Conservation (phyloP, 495 filamentous ascomycete species). For the Hyaloscypha hepaticicola region DNA sequence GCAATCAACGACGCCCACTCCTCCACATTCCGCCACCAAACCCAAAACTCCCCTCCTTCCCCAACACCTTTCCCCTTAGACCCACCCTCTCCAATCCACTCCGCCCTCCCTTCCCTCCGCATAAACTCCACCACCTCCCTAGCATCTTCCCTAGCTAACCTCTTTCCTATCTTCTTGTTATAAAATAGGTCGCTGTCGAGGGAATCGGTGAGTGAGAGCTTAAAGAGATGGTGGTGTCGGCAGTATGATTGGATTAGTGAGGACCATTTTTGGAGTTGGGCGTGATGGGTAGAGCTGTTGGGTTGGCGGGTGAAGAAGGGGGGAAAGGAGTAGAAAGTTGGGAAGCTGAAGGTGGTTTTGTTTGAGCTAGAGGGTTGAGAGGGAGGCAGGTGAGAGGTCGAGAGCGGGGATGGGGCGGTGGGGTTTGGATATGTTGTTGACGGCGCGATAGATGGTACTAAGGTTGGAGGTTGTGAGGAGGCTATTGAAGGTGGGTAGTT, state of each 20-base stretch:
- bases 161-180: slow-evolving; percentile 51
- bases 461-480: slow-evolving; percentile 7
- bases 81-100: slow-evolving; percentile 53
- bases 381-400: neutral
- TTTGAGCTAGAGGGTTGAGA: neutral
- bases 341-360: slow-evolving; percentile 36
- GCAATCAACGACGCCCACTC: slow-evolving; percentile 68
- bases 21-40: slow-evolving; percentile 70
- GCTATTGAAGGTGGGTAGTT: slow-evolving; percentile 17
- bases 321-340: slow-evolving; percentile 61
- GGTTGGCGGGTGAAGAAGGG: slow-evolving; percentile 81
- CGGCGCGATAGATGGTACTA: slow-evolving; percentile 2
- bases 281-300: slow-evolving; percentile 68
- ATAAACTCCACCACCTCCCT: slow-evolving; percentile 73
- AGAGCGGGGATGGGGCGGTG: neutral
- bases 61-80: slow-evolving; percentile 21
- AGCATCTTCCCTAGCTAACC: slow-evolving; percentile 60
- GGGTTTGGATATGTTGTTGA: slow-evolving; percentile 5
- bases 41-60: slow-evolving; percentile 35
- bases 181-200: slow-evolving; percentile 52
- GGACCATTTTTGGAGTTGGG: slow-evolving; percentile 82
- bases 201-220: slow-evolving; percentile 62
- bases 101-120: slow-evolving; percentile 63
- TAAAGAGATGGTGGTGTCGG: slow-evolving; percentile 68
- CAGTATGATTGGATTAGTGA: slow-evolving; percentile 84